Conservation (phyloP, 257 asterid species). For the Gentiana macrophylla region DNA sequence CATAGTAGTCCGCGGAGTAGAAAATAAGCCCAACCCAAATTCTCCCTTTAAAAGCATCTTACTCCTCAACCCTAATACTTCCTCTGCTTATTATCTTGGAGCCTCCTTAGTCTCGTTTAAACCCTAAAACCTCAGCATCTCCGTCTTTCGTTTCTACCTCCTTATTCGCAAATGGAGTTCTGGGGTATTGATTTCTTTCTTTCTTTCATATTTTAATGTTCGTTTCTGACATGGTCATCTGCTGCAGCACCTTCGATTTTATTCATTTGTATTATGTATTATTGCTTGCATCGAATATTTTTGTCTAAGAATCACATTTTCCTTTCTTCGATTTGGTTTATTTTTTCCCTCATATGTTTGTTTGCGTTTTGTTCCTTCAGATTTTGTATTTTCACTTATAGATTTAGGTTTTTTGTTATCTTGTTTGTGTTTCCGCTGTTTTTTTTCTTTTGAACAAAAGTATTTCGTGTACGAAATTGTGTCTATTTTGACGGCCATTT, state of each 20-base stretch:
- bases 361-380: background rate
- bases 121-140: conserved; percentile 20
- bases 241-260: background rate
- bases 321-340: background rate
- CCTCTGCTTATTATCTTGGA: background rate
- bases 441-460: too few relatives aligned
- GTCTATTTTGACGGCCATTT: too few relatives aligned
- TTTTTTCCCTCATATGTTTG: too few relatives aligned
- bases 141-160: background rate
- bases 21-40: background rate
- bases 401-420: too few relatives aligned
- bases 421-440: too few relatives aligned
- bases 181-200: conserved; percentile 34
- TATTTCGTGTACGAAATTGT: too few relatives aligned
- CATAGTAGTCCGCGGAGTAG: conserved; percentile 4
- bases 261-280: background rate
- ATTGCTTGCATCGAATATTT: background rate
- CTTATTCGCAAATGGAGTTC: conserved; percentile 37
- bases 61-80: background rate
- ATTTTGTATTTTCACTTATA: too few relatives aligned
- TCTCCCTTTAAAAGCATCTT: conserved; percentile 1
- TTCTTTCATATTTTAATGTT: background rate
- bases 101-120: conserved; percentile 5
- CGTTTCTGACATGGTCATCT: background rate
- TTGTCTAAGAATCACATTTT: background rate